Evolutionary conservation across 768 basidiomycete species (phyloP), one percentile per base, ranked within the genome.

Genomic region (Porpolomopsis calyptriformis): DNA sequence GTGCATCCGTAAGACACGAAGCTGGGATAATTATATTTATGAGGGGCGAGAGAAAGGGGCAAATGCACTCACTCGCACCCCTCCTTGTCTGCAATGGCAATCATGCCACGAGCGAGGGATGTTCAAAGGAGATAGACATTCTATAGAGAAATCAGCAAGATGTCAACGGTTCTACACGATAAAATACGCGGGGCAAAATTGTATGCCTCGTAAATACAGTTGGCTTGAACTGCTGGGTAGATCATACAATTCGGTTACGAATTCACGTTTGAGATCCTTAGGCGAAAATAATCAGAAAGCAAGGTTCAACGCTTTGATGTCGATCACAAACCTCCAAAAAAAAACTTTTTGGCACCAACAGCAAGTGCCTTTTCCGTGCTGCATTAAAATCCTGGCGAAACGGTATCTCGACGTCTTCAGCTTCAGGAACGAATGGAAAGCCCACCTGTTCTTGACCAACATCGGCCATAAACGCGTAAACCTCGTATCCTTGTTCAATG

Each of bases 1-100:
- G 96, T 99, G 76, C 96, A 99, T 20, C 96, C 96, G 66, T 98
- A 94, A 20, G 94, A 80, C 51, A 98, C 94, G 60, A 76, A 99
- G 64, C 92, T 94, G 19, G 14, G 33, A 37, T 35, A 35, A 22
- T 43, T 37, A 14, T 2, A 24, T 35, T 19, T 4, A 25, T n/a
- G 10, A 25, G 18, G 11, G 24, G 20, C 20, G 23, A 16, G 20
- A 24, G 47, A n/a, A 22, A 19, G n/a, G 24, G 18, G 43, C 34
- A 41, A 34, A 39, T 56, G 2, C 14, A 67, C 88, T 72, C 63
- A 94, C 90, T 97, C 89, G 88, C 96, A 99, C 41, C 84, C 83
- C 64, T 97, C 91, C 54, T 70, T 71, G 33, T 85, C 89, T 16
- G 94, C 96, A 44, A 86, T 72, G 29, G 83, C 82, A 49, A 99